Percentiles rank a stretch among this genome's conserved stretches.
phyloP scores from a whole-genome alignment of 1,284 basidiomycete genomes.

The Kalmanozyma brasiliensis region DNA sequence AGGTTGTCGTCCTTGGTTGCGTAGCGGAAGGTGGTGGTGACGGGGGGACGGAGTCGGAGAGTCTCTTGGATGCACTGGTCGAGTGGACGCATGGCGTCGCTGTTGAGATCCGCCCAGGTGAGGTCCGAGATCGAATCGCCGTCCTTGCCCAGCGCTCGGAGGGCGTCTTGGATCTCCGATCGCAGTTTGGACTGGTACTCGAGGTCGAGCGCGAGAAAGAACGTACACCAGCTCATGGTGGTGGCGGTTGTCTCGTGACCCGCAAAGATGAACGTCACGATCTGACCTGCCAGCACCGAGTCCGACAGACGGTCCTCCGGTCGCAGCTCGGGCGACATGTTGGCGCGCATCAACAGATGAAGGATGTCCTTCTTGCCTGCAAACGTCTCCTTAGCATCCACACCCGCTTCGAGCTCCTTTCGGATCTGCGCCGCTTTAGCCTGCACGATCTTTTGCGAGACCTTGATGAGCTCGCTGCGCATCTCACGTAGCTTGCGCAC shows the following conservation, averaged over 20 bases:
- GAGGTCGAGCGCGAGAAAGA: conserved; percentile 50
- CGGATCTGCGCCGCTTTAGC: conserved; percentile 43
- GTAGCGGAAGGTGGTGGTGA: conserved; percentile 56
- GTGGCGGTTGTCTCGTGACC: conserved; percentile 63
- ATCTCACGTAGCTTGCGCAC: conserved; percentile 47
- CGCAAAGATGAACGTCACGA: conserved; percentile 62
- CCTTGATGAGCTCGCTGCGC: conserved; percentile 39
- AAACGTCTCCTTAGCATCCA: conserved; percentile 45
- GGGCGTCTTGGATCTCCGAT: conserved; percentile 27
- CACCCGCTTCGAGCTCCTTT: conserved; percentile 42
- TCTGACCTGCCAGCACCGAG: conserved; percentile 52
- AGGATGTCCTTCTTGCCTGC: conserved; percentile 50
- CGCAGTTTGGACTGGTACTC: conserved; percentile 52
- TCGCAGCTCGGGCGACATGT: conserved; percentile 48
- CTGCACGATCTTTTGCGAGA: conserved; percentile 39
- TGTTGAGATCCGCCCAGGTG: conserved; percentile 48
- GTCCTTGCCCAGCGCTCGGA: conserved; percentile 35
- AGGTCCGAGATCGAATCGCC: conserved; percentile 44
- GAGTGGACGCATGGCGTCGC: conserved; percentile 53
- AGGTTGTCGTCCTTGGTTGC: conserved; percentile 56
- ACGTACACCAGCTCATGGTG: conserved; percentile 61
- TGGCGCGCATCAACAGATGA: conserved; percentile 47
- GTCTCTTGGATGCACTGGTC: conserved; percentile 59
- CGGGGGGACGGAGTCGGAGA: conserved; percentile 52
- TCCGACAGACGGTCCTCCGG: conserved; percentile 46